phyloP scores from a whole-genome alignment of 2,329 filamentous ascomycete species.

The Annulohypoxylon truncatum region DNA sequence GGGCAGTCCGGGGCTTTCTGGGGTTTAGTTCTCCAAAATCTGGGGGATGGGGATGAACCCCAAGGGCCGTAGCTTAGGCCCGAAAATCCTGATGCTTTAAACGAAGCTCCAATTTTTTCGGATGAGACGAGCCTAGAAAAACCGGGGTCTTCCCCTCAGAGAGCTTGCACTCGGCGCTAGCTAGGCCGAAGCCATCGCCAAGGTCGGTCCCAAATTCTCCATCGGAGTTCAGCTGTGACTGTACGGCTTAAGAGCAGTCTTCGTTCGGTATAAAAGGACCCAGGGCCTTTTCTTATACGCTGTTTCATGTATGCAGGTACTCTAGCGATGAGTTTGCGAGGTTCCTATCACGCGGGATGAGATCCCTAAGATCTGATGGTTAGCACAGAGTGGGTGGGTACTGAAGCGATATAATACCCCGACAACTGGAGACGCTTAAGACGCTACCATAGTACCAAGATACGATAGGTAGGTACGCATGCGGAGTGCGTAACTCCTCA shows the following conservation, averaged over 20 bases:
- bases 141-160: conserved; percentile 28
- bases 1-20: conserved; percentile 22
- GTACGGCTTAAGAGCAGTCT: neutral
- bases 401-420: conserved; percentile 22
- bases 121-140: conserved; percentile 7
- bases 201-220: conserved; percentile 21
- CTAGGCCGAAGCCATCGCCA: conserved; percentile 25
- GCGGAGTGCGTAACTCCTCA: conserved; percentile 37
- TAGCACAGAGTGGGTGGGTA: conserved; percentile 2
- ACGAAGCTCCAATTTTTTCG: conserved; percentile 32
- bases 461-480: neutral
- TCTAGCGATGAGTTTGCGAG: neutral
- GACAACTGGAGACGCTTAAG: conserved; percentile 15
- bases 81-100: conserved; percentile 8
- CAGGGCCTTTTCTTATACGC: conserved; percentile 2
- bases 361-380: neutral
- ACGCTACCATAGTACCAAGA: conserved; percentile 22
- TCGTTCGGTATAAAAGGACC: conserved; percentile 24
- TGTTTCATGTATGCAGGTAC: neutral
- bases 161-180: conserved; percentile 31
- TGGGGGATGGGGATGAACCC: conserved; percentile 33
- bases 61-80: conserved; percentile 3
- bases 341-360: neutral
- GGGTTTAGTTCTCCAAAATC: conserved; percentile 34
- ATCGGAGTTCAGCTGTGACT: conserved; percentile 10